Percentiles rank a stretch among this genome's conserved stretches.
Conservation (phyloP, 495 filamentous ascomycete species). For the Xylaria nigripes region DNA sequence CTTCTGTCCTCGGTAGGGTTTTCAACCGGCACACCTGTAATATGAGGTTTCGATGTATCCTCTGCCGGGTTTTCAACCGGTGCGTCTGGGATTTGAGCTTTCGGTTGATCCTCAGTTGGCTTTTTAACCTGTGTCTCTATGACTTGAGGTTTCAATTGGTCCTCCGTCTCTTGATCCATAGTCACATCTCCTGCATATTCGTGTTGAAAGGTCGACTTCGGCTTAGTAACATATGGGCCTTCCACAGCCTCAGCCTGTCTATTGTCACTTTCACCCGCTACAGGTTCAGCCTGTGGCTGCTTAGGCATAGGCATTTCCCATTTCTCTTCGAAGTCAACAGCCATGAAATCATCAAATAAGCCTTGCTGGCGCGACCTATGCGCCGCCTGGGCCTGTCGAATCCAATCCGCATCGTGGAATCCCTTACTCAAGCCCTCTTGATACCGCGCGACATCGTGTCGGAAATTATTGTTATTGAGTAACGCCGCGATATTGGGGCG, state of each 20-base stretch:
- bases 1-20: not conserved
- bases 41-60: not conserved
- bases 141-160: no score
- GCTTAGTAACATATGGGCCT: not conserved
- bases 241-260: not conserved
- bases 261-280: not conserved
- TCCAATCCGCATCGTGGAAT: conserved; percentile 58
- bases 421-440: conserved; percentile 51
- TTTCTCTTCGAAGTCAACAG: conserved; percentile 54
- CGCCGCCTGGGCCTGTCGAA: conserved; percentile 53
- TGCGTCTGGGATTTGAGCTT: no score
- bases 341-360: conserved; percentile 62
- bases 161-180: not conserved
- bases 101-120: not conserved
- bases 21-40: no score
- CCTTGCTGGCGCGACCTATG: conserved; percentile 54
- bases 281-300: not conserved
- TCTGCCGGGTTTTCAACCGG: not conserved
- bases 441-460: conserved; percentile 36
- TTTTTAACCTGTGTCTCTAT: not conserved
- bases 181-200: not conserved
- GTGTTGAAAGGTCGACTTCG: not conserved
- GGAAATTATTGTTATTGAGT: conserved; percentile 37
- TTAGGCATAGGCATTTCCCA: conserved; percentile 56
- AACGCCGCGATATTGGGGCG: conserved; percentile 31